Evolutionary conservation across 2,329 filamentous ascomycete genomes (phyloP).

Genomic region (Alternaria brassicae): DNA sequence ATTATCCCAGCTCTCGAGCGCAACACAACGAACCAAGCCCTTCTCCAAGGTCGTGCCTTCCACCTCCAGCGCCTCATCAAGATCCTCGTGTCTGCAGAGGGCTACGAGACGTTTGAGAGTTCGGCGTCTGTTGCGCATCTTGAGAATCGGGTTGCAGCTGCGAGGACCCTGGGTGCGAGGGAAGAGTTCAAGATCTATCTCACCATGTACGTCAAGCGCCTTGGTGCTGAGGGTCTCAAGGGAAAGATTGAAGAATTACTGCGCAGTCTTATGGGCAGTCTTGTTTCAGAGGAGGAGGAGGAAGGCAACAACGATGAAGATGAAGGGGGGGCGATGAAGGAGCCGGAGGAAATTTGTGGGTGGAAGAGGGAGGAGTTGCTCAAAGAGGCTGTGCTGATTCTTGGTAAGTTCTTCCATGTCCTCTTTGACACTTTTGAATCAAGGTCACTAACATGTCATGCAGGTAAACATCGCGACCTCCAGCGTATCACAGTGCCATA

Average conservation of each 20-base stretch:
- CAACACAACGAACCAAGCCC: constrained; percentile 90
- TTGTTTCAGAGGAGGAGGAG: constrained; percentile 64
- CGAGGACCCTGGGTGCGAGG: constrained; percentile 80
- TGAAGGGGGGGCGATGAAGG: constrained; percentile 58
- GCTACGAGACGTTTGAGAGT: constrained; percentile 90
- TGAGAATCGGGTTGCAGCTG: constrained; percentile 91
- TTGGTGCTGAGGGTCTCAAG: constrained; percentile 86
- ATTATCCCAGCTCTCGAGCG: constrained; percentile 93
- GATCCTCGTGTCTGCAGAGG: constrained; percentile 82
- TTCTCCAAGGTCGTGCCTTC: constrained; percentile 90
- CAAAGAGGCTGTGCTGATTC: constrained; percentile 88
- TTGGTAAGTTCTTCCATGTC: constrained; percentile 64
- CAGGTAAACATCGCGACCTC: constrained; percentile 93
- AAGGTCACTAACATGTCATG: not conserved
- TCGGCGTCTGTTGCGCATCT: constrained; percentile 92
- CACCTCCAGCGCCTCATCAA: constrained; percentile 92
- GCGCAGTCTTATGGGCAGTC: constrained; percentile 77
- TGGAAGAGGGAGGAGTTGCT: constrained; percentile 89
- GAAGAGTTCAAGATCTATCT: constrained; percentile 95
- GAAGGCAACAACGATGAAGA: constrained; percentile 60
- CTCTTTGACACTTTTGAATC: fast-evolving
- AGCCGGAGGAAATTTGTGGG: constrained; percentile 79
- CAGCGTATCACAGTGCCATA: constrained; percentile 96
- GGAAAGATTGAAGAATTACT: constrained; percentile 93
- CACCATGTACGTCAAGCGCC: constrained; percentile 97